A percentile compares a stretch with the other conserved stretches of the same genome.
Conservation (phyloP, 148 eudicot species). For the Polygonum maritimum region DNA sequence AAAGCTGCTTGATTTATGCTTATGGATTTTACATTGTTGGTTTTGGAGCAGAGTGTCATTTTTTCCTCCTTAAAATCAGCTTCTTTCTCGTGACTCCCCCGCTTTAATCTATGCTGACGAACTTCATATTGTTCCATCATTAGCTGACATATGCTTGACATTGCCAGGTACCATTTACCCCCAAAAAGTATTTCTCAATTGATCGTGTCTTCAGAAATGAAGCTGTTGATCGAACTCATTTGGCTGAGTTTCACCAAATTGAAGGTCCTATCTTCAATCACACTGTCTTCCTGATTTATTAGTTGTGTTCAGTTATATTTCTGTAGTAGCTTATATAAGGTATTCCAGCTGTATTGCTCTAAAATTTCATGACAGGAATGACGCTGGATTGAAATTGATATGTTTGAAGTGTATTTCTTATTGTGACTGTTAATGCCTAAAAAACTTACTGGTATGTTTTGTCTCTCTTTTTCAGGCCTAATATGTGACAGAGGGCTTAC, state of each 20-base stretch:
- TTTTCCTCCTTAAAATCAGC: neutral
- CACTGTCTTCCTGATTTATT: neutral
- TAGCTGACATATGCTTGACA: neutral
- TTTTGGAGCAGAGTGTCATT: neutral
- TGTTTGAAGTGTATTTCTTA: neutral
- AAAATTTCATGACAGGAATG: neutral
- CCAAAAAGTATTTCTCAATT: constrained; percentile 74
- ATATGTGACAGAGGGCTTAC: constrained; percentile 87
- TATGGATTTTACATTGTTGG: neutral
- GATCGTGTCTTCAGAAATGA: constrained; percentile 98
- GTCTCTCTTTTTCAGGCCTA: constrained; percentile 40
- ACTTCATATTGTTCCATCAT: neutral
- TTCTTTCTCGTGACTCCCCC: neutral
- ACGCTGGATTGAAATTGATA: neutral
- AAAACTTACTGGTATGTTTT: neutral
- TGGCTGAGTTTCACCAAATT: constrained; percentile 95
- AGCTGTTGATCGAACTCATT: constrained; percentile 96
- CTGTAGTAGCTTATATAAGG: neutral
- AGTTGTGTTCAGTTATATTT: neutral
- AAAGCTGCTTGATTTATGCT: neutral
- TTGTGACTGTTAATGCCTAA: neutral
- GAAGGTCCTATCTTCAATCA: constrained; percentile 48
- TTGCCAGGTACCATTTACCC: constrained; percentile 61
- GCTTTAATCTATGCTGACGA: neutral
- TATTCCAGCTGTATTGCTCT: neutral